Evolutionary conservation across 768 basidiomycete genomes (phyloP).

Genomic region (Rhodotorula diobovata): DNA sequence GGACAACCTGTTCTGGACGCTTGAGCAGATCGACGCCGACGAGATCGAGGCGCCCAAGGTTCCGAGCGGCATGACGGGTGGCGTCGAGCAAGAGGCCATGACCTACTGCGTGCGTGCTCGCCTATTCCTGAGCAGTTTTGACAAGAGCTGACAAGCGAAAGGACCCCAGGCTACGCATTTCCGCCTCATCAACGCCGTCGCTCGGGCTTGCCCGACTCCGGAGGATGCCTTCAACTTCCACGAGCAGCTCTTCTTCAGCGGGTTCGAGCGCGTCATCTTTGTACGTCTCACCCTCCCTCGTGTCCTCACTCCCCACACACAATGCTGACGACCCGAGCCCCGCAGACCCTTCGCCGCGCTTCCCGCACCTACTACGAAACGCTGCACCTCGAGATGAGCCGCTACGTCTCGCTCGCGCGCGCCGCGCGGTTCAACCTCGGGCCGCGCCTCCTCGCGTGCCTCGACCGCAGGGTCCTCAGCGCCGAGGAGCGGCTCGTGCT

Average conservation of each 20-base stretch:
- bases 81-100: conserved; percentile 97
- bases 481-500: conserved; percentile 25
- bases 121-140: background rate
- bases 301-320: too few relatives aligned
- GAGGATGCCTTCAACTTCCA: conserved; percentile 78
- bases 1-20: conserved; percentile 82
- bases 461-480: conserved; percentile 18
- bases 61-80: conserved; percentile 96
- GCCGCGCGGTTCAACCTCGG: conserved; percentile 52
- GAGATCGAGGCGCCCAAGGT: conserved; percentile 85
- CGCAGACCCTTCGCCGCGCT: conserved; percentile 89
- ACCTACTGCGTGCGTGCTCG: conserved; percentile 72
- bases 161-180: conserved; percentile 82
- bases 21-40: conserved; percentile 74
- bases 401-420: conserved; percentile 68
- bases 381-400: conserved; percentile 85
- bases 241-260: conserved; percentile 78
- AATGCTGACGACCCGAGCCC: too few relatives aligned
- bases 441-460: conserved; percentile 61
- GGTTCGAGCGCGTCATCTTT: conserved; percentile 81
- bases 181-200: conserved; percentile 75
- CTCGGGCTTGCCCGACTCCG: conserved; percentile 62
- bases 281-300: conserved; percentile 52
- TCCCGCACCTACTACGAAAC: conserved; percentile 90
- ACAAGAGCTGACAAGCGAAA: background rate